phyloP scores from a whole-genome alignment of 1,284 basidiomycete genomes.

The Naganishia albida region DNA sequence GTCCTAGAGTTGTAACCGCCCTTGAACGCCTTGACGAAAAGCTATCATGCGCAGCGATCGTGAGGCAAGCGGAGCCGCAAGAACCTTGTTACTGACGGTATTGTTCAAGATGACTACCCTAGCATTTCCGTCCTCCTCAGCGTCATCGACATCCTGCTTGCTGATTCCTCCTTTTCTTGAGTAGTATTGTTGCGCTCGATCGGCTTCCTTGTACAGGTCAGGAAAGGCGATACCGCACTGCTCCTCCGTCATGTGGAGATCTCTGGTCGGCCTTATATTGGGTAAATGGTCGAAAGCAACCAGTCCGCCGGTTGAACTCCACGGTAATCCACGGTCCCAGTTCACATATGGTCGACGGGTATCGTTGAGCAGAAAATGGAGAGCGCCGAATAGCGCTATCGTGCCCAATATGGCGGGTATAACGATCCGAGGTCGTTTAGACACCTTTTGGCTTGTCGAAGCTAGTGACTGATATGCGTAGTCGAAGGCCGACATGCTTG shows the following conservation, averaged over 20 bases:
- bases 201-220: conserved; percentile 47
- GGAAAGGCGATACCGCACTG: conserved; percentile 46
- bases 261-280: conserved; percentile 7
- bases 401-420: not conserved
- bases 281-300: not conserved
- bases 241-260: conserved; percentile 39
- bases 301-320: not conserved
- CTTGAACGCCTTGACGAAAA: conserved; percentile 47
- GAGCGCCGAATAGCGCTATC: conserved; percentile 3
- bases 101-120: conserved; percentile 47
- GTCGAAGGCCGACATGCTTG: conserved; percentile 11
- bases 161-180: conserved; percentile 42
- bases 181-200: conserved; percentile 44
- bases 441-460: conserved; percentile 5
- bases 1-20: conserved; percentile 42
- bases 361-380: conserved; percentile 5
- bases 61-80: not conserved
- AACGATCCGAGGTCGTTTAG: conserved; percentile 11
- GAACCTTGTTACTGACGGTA: conserved; percentile 38
- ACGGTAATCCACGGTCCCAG: not conserved
- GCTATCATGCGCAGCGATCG: conserved; percentile 32
- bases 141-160: conserved; percentile 42
- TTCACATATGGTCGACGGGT: not conserved
- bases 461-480: conserved; percentile 17
- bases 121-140: conserved; percentile 44